A percentile compares a stretch with the other conserved stretches of the same genome.
Evolutionary conservation across 139 green algal species (phyloP).

Genomic region (Haematococcus lacustris): DNA sequence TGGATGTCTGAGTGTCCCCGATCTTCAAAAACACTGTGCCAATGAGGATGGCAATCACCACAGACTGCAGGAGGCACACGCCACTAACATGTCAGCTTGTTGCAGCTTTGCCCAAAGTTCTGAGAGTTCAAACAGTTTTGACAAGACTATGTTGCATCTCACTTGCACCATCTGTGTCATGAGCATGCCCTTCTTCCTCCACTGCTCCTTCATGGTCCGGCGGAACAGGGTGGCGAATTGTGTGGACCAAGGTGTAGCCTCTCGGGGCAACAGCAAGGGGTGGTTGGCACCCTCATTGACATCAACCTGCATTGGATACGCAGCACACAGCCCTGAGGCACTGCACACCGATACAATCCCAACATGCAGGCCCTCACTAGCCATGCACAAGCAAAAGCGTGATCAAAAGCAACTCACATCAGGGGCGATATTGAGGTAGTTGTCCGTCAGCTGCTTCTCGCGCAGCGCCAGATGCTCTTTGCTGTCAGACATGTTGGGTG

Average conservation of each 20-base stretch:
- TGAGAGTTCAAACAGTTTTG: too few species aligned
- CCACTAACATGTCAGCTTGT: too few species aligned
- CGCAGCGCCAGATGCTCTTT: background rate
- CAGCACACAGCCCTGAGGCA: too few species aligned
- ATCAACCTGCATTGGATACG: too few species aligned
- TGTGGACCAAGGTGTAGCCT: constrained; percentile 34
- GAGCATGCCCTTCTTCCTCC: constrained; percentile 28
- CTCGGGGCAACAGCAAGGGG: constrained; percentile 14
- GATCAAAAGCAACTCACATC: too few species aligned
- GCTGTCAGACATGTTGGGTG: background rate
- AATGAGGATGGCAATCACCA: constrained; percentile 41
- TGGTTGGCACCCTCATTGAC: too few species aligned
- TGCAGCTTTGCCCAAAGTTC: too few species aligned
- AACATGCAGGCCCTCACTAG: too few species aligned
- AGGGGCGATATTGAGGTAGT: background rate
- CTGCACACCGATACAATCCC: too few species aligned
- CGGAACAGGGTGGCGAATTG: constrained; percentile 40
- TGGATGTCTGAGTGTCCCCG: constrained; percentile 26
- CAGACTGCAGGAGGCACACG: too few species aligned
- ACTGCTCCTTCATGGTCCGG: constrained; percentile 40
- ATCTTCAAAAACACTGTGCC: constrained; percentile 40
- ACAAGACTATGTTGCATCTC: too few species aligned
- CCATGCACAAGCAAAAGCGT: too few species aligned
- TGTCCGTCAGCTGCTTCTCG: background rate
- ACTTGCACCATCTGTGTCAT: constrained; percentile 15